phyloP scores from a whole-genome alignment of 2,329 filamentous ascomycete species.

The Tricladium varicosporioides region DNA sequence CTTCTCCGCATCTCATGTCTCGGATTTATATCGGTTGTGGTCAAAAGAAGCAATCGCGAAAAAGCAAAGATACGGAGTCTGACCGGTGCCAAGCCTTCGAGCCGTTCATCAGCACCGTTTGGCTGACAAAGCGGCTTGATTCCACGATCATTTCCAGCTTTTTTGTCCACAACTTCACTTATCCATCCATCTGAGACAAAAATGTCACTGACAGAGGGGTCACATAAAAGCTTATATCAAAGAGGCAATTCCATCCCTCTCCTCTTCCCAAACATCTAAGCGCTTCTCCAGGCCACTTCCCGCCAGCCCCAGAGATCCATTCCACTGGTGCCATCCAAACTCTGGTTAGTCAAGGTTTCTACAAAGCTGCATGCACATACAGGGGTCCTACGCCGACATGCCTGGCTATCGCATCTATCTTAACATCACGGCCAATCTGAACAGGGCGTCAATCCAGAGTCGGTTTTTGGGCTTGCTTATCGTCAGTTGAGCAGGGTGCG shows the following conservation, averaged over 20 bases:
- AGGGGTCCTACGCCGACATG: not conserved
- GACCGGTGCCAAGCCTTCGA: not conserved
- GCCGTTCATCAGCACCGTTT: not conserved
- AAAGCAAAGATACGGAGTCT: not conserved
- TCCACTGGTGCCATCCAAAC: too few species aligned
- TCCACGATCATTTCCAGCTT: not conserved
- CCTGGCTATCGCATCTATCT: not conserved
- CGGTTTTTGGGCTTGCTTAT: not conserved
- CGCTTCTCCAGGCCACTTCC: constrained; percentile 9
- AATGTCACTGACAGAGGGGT: too few species aligned
- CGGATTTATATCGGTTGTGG: not conserved
- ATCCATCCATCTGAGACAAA: too few species aligned
- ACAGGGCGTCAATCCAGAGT: not conserved
- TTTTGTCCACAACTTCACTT: not conserved
- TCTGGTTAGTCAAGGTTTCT: constrained; percentile 6
- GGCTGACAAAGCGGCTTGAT: not conserved
- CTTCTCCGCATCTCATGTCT: not conserved
- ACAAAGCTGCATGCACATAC: not conserved
- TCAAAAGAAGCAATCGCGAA: not conserved
- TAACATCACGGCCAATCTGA: not conserved
- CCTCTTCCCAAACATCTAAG: not conserved
- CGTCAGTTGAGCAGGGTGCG: not conserved
- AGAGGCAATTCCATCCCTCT: constrained; percentile 8
- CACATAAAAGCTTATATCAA: not conserved
- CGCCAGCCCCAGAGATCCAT: not conserved